phyloP scores from a whole-genome alignment of 805 yeast genomes.

The Suhomyces kilbournensis region DNA sequence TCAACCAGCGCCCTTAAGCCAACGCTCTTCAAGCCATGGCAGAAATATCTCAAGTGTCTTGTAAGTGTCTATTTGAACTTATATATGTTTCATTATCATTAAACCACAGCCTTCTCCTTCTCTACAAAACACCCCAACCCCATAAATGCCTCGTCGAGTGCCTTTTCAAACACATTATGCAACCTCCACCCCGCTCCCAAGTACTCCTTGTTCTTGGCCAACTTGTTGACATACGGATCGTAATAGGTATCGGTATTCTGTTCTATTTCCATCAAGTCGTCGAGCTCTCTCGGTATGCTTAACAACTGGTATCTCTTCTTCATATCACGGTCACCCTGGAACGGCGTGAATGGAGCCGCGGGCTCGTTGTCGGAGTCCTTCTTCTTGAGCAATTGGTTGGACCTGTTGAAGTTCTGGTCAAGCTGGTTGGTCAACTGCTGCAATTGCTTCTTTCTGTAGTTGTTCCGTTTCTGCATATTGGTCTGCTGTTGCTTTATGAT shows the following conservation, averaged over 20 bases:
- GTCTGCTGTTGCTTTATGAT: conserved; percentile 37
- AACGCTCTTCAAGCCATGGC: too few species aligned
- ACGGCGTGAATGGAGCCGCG: conserved; percentile 81
- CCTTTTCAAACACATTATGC: conserved; percentile 65
- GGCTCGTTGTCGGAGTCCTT: conserved; percentile 20
- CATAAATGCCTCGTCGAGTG: conserved; percentile 83
- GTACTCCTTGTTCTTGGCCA: conserved; percentile 58
- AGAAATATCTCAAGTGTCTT: too few species aligned
- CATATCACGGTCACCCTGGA: conserved; percentile 79
- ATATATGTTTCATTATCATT: background rate
- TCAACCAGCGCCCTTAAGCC: too few species aligned
- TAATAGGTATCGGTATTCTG: conserved; percentile 47
- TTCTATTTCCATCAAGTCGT: conserved; percentile 24
- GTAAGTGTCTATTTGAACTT: too few species aligned
- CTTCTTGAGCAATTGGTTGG: conserved; percentile 24
- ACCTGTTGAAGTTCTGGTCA: conserved; percentile 35
- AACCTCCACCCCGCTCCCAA: conserved; percentile 85
- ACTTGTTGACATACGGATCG: conserved; percentile 48
- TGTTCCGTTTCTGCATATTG: conserved; percentile 54
- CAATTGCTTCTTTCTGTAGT: conserved; percentile 60
- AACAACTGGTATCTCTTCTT: conserved; percentile 49
- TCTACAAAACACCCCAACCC: conserved; percentile 83
- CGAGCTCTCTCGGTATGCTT: conserved; percentile 22
- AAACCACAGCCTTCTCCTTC: conserved; percentile 24
- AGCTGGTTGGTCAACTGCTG: conserved; percentile 59